These are phyloP conservation scores for Auxenochlorella pyrenoidosa DNA, from an alignment of 139 green algal genomes.

Conservation along the genomic window DNA sequence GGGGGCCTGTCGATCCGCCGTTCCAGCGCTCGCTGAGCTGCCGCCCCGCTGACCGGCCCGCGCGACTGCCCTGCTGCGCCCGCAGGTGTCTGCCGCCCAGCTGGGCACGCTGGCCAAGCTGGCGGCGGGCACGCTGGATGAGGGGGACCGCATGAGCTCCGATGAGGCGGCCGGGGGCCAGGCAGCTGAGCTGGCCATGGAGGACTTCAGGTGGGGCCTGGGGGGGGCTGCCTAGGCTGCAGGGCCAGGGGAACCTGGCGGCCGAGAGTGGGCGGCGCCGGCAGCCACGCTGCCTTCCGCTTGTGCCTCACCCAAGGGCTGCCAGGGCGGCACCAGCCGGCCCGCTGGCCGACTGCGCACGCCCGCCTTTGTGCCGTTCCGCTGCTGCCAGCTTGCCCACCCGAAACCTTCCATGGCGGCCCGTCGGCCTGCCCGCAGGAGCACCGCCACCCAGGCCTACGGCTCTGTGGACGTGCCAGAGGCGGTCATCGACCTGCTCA, in stretches of 20 bases:
- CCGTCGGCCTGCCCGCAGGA: conserved; percentile 26
- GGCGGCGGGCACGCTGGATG: conserved; percentile 66
- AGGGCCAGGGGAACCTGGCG: too few species aligned
- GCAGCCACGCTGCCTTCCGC: background rate
- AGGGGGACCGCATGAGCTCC: conserved; percentile 3
- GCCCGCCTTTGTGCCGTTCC: too few species aligned
- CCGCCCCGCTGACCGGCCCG: too few species aligned
- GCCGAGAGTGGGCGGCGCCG: too few species aligned
- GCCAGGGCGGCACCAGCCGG: too few species aligned
- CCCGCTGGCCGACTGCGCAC: too few species aligned
- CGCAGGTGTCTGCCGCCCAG: conserved; percentile 66
- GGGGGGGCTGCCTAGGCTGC: background rate
- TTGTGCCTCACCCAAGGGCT: background rate
- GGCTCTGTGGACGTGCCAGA: conserved; percentile 74
- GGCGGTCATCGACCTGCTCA: conserved; percentile 88
- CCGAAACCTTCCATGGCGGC: too few species aligned
- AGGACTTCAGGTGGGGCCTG: conserved; percentile 64
- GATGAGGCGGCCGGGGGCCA: conserved; percentile 14
- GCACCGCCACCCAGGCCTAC: conserved; percentile 53
- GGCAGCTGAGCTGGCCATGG: conserved; percentile 53
- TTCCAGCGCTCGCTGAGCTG: too few species aligned
- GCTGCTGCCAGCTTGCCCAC: background rate
- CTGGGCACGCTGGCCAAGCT: conserved; percentile 74
- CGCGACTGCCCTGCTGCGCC: background rate
- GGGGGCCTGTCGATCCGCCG: too few species aligned